Base-by-base conservation (phyloP, 371 early-diverging fungal genomes). In the Syncephalastrum contaminatum region DNA sequence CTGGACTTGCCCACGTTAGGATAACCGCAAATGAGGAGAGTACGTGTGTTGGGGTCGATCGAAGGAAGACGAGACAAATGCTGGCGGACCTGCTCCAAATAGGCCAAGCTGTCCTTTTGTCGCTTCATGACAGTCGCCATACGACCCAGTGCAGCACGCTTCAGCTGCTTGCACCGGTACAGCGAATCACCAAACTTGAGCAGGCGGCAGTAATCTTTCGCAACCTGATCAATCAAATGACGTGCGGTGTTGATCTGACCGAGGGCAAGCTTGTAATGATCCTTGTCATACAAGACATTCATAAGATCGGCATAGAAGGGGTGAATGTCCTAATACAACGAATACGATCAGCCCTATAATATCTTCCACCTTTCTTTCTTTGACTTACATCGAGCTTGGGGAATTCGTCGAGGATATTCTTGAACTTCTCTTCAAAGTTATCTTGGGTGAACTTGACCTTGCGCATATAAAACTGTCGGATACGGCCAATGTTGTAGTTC, bases 1-100 rank as follows among this genome's bases (percentile, higher is more conserved):
- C 94, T 94, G 45, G 99, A 98, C 74, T 99, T 99, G 60, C 99
- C 99, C 22, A 99, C 99, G 77, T 99, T 99, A 21, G 99, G 99
- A 79, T 99, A 99, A 54, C 99, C 99, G 81, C 99, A 99, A 43
- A 99, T 90, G 47, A 99, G 83, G 24, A 99, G 83, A 18, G 99
- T 99, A 58, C 99, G 89, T 21, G 99, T 97, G 80, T 95, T 96
- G 66, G 99, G 99, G 78, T 99, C 99, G 66, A 99, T 99, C 39
- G 95, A 91, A 19, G 99, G 99, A 19, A 88, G 75, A 85, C 99
- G 93, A 27, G 93, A 90, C 78, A 99, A 82, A 82, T 99, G 99
- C 88, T 99, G 99, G 59, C 99, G 88, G 30, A 99, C 99, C 79
- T 99, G 99, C 75, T 99, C 99, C 55, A 99, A 78, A 73, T 99